Conservation (phyloP, 352 stramenopile genomes). For the Globisporangium sylvaticum region DNA sequence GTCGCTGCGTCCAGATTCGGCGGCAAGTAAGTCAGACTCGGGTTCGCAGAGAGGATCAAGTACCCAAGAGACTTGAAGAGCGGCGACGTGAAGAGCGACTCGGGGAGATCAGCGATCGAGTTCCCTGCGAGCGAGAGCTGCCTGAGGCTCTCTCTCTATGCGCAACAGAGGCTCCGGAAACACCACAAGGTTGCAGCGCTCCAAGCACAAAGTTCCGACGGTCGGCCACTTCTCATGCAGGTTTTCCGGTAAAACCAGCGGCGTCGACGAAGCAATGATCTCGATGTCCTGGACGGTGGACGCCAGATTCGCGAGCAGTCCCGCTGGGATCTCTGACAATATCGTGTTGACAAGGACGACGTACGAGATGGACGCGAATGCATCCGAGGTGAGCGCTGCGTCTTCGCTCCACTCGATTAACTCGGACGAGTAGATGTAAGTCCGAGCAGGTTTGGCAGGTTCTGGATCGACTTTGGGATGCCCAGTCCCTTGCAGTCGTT, state of each 20-base stretch:
- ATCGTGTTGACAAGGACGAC: slow-evolving; percentile 6
- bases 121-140: slow-evolving; percentile 8
- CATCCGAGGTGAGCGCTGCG: slow-evolving; percentile 7
- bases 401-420: slow-evolving; percentile 1
- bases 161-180: not conserved
- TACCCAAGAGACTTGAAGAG: slow-evolving; percentile 1
- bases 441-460: slow-evolving; percentile 1
- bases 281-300: slow-evolving; percentile 12
- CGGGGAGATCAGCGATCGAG: slow-evolving; percentile 1
- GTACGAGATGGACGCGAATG: slow-evolving; percentile 9
- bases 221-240: slow-evolving; percentile 2
- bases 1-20: not conserved
- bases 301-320: slow-evolving; percentile 10
- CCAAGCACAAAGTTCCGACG: not conserved
- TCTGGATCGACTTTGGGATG: slow-evolving; percentile 1
- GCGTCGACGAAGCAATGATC: slow-evolving; percentile 3
- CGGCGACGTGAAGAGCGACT: not conserved
- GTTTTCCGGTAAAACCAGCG: not conserved
- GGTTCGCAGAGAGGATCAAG: slow-evolving; percentile 5
- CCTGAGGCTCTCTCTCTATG: not conserved
- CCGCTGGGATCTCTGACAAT: not conserved
- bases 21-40: not conserved
- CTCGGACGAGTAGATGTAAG: slow-evolving; percentile 9
- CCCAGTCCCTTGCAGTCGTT: not conserved
- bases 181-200: slow-evolving; percentile 1